Base-by-base conservation (phyloP, 2,329 filamentous ascomycete species). In the Ceratocystis cubensis region DNA sequence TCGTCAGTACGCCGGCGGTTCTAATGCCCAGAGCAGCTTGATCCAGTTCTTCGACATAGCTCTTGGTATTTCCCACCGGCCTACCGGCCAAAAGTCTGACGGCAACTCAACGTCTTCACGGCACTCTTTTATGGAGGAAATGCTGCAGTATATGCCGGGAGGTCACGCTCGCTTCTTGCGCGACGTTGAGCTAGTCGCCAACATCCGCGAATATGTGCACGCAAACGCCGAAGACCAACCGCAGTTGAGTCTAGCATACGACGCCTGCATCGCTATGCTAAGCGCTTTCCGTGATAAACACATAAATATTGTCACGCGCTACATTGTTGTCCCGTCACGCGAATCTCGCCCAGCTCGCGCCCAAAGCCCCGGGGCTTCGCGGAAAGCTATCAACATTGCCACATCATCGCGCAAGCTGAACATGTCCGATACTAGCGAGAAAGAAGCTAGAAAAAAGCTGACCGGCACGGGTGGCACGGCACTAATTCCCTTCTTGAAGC, bases 41-140 rank as follows among this genome's bases (percentile, higher is more conserved):
- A 94, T 99, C 69, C 94, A 99, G 72, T 96, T 97, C 79, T 97
- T 97, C 73, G 94, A 99, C 74, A 85, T 97, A 63, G 86, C 90
- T 1, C 84, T 99, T 1, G 91, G 91, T 56, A 84, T 99, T 64
- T 87, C 94, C 73, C 94, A 99, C 75, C 86, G 89, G 7, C 91
- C 93, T 0, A 97, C 94, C 0, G 93, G 93, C 48, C 84, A 89
- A 70, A 68, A 53, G 63, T 53, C 62, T 22, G 81, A 82, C 56
- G 71, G 73, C 5, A 72, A 72, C 71, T 70, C 77, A 77, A 65
- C 48, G 5, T 73, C 76, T 0, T 81, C 85, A 4, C 81, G 82
- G 50, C 85, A 96, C 77, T 95, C 94, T 72, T 99, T 99, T 77
- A 93, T 99, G 73, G 85, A 89, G 73, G 94, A 99, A 70, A 99